Percentiles rank a stretch among this genome's conserved stretches.
These are phyloP conservation scores for Schizosaccharomyces osmophilus DNA, from an alignment of 805 yeast species.

Conservation along the genomic window DNA sequence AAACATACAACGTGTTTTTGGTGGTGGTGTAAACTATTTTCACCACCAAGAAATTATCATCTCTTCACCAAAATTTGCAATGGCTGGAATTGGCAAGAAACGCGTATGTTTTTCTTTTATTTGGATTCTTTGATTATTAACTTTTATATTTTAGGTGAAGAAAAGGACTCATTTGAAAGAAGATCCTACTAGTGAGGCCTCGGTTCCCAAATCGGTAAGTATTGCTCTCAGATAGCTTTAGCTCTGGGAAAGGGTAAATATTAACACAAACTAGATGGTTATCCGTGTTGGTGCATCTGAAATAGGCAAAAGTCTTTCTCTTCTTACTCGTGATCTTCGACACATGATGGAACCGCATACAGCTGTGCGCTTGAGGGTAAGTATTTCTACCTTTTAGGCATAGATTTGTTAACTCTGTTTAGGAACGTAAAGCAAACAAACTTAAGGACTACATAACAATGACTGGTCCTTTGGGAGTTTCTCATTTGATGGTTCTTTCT, in stretches of 20 bases:
- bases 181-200: slow-evolving; percentile 36
- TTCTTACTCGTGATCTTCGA: slow-evolving; percentile 69
- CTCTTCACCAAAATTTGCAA: background rate
- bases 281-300: slow-evolving; percentile 55
- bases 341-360: slow-evolving; percentile 90
- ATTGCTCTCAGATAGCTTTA: too few species aligned
- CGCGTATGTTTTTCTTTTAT: background rate
- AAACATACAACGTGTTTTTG: too few species aligned
- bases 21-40: too few species aligned
- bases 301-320: slow-evolving; percentile 58
- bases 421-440: slow-evolving; percentile 64
- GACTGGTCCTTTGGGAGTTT: slow-evolving; percentile 90
- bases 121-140: background rate
- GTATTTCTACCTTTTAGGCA: background rate
- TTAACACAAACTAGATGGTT: slow-evolving; percentile 31
- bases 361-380: slow-evolving; percentile 44
- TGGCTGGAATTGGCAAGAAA: slow-evolving; percentile 3
- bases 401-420: background rate
- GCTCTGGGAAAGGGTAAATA: background rate
- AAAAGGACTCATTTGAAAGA: slow-evolving; percentile 64
- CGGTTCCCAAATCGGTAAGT: slow-evolving; percentile 46
- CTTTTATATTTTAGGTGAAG: slow-evolving; percentile 24
- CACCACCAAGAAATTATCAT: too few species aligned
- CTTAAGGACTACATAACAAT: slow-evolving; percentile 87
- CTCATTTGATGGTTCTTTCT: slow-evolving; percentile 67